These are phyloP conservation scores for Xylariaceae sp. DNA, from an alignment of 2,329 filamentous ascomycete species.

Conservation along the genomic window DNA sequence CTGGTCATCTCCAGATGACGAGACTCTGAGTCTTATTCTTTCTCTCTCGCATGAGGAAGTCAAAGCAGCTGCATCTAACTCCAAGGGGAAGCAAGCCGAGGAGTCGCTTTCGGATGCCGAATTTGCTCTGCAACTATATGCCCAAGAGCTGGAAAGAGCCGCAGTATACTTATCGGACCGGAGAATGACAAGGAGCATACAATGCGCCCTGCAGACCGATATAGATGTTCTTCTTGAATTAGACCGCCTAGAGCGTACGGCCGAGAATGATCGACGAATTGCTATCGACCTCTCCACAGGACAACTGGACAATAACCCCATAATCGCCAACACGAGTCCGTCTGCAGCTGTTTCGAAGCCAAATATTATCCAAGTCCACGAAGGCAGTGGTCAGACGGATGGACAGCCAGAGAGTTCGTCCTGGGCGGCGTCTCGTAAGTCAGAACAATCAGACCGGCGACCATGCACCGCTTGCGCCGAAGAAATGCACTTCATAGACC, in stretches of 20 bases:
- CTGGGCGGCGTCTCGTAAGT: slow-evolving; percentile 17
- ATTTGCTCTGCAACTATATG: slow-evolving; percentile 19
- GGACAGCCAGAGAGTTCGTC: slow-evolving; percentile 18
- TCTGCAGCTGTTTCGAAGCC: not conserved
- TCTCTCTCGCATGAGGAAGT: not conserved
- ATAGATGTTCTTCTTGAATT: slow-evolving; percentile 10
- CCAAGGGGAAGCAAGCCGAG: slow-evolving; percentile 21
- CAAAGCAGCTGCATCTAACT: not conserved
- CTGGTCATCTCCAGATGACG: not conserved
- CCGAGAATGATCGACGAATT: slow-evolving; percentile 11
- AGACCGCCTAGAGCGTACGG: slow-evolving; percentile 17
- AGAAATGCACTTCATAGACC: slow-evolving; percentile 9
- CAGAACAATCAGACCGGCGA: not conserved
- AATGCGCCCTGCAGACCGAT: slow-evolving; percentile 19
- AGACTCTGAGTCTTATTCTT: slow-evolving; percentile 1
- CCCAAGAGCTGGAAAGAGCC: slow-evolving; percentile 17
- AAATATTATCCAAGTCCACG: not conserved
- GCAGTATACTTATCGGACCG: slow-evolving; percentile 14
- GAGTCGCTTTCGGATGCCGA: slow-evolving; percentile 17
- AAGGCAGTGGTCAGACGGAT: not conserved
- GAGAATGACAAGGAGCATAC: slow-evolving; percentile 23
- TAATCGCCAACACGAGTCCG: not conserved
- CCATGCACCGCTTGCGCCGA: slow-evolving; percentile 21
- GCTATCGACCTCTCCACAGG: slow-evolving; percentile 10
- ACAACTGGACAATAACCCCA: not conserved